phyloP scores from a whole-genome alignment of 257 asterid genomes.

The Petunia axillaris region DNA sequence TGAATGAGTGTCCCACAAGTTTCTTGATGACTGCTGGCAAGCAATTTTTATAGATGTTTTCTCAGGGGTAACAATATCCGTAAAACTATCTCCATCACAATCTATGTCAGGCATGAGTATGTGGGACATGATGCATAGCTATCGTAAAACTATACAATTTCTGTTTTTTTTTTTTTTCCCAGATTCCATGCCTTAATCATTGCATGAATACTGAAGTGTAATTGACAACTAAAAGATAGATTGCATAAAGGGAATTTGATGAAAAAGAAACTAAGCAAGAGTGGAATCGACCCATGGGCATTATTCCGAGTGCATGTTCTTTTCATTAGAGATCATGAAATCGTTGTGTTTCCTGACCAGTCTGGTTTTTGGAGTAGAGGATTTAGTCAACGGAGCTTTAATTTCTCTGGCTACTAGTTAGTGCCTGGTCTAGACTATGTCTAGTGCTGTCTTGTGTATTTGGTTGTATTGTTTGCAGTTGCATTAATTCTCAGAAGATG shows the following conservation, averaged over 20 bases:
- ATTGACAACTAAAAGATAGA: neutral
- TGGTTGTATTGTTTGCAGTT: neutral
- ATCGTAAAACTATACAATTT: neutral
- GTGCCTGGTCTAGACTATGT: slow-evolving; percentile 1
- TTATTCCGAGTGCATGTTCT: neutral
- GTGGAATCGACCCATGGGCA: neutral
- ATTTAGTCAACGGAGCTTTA: neutral
- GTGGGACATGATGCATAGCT: slow-evolving; percentile 6
- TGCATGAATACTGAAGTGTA: neutral
- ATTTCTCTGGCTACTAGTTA: slow-evolving; percentile 1
- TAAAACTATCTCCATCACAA: neutral
- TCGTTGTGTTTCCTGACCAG: neutral
- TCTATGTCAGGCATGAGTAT: slow-evolving; percentile 7
- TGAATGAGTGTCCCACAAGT: neutral
- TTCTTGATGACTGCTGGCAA: neutral
- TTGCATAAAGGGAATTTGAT: neutral
- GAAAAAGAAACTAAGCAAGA: neutral
- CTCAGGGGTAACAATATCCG: neutral
- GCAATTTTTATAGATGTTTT: slow-evolving; percentile 3
- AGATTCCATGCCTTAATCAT: neutral
- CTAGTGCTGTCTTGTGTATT: neutral
- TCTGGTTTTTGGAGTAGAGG: neutral
- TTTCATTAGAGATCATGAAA: neutral
- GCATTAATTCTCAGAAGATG: neutral
- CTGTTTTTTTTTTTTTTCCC: too few relatives aligned